These are phyloP conservation scores for Ganoderma boninense DNA, from an alignment of 1,284 basidiomycete species.

Conservation along the genomic window DNA sequence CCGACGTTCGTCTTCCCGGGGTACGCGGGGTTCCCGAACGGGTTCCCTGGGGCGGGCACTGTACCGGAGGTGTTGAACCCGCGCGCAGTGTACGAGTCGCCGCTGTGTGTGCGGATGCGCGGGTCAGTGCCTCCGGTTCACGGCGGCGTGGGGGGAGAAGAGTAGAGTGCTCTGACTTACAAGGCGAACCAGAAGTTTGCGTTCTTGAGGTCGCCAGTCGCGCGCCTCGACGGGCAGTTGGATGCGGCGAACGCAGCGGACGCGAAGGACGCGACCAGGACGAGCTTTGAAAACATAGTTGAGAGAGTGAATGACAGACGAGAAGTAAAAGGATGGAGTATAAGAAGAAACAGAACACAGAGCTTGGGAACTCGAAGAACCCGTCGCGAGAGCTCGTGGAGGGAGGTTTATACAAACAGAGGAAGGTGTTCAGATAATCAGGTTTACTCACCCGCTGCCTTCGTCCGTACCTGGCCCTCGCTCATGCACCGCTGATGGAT, in stretches of 20 bases:
- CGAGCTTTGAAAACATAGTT: not conserved
- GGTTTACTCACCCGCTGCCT: too few relatives aligned
- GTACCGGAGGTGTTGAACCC: slow-evolving; percentile 52
- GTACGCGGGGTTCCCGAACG: slow-evolving; percentile 65
- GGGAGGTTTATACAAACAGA: too few relatives aligned
- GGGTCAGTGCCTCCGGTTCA: too few relatives aligned
- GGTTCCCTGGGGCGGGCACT: slow-evolving; percentile 56
- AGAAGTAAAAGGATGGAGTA: not conserved
- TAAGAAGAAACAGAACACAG: not conserved
- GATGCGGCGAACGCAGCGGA: not conserved
- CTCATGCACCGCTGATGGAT: too few relatives aligned
- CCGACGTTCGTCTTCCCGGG: slow-evolving; percentile 61
- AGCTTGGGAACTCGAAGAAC: too few relatives aligned
- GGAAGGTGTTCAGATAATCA: too few relatives aligned
- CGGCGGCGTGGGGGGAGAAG: too few relatives aligned
- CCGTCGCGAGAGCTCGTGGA: too few relatives aligned
- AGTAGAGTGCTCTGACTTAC: slow-evolving; percentile 38
- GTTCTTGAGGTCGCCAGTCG: slow-evolving; percentile 36
- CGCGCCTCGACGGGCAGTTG: slow-evolving; percentile 19
- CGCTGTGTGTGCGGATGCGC: slow-evolving; percentile 43
- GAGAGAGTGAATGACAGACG: not conserved
- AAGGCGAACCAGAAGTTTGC: slow-evolving; percentile 61
- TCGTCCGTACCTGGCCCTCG: too few relatives aligned
- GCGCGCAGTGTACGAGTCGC: slow-evolving; percentile 67
- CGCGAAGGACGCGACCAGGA: not conserved